phyloP scores from a whole-genome alignment of 768 basidiomycete genomes.

The Baorangia bicolor region DNA sequence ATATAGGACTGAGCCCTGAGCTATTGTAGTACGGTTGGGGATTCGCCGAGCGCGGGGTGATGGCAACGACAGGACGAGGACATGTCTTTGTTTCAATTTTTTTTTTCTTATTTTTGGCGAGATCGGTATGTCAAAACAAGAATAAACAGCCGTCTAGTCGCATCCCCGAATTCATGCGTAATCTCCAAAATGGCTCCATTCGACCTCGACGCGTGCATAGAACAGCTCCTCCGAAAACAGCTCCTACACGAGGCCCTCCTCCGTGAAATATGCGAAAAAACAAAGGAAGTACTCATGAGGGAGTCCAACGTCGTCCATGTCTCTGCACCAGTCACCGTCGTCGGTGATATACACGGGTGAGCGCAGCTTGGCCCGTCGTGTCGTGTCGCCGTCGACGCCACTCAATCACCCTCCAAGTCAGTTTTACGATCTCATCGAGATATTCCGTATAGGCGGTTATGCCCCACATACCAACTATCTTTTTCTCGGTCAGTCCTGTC shows the following conservation, averaged over 20 bases:
- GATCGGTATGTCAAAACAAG: constrained; percentile 18
- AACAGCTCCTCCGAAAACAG: constrained; percentile 87
- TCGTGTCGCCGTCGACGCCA: constrained; percentile 24
- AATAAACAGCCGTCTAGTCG: constrained; percentile 16
- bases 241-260: constrained; percentile 92
- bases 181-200: constrained; percentile 51
- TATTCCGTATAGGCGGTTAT: constrained; percentile 97
- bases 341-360: constrained; percentile 99
- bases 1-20: constrained; percentile 15
- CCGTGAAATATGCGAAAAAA: constrained; percentile 99
- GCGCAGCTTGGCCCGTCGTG: constrained; percentile 31
- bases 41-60: constrained; percentile 8
- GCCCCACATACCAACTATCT: constrained; percentile 97
- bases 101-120: constrained; percentile 14
- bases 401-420: constrained; percentile 63
- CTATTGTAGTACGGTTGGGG: not conserved
- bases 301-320: constrained; percentile 99
- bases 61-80: not conserved
- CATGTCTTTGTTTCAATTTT: constrained; percentile 7
- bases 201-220: constrained; percentile 96
- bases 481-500: constrained; percentile 77
- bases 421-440: constrained; percentile 99
- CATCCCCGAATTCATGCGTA: not conserved
- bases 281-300: constrained; percentile 98
- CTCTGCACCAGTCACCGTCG: constrained; percentile 94